Base-by-base conservation (phyloP, 2,329 filamentous ascomycete genomes). In the Macrophomina phaseolina region DNA sequence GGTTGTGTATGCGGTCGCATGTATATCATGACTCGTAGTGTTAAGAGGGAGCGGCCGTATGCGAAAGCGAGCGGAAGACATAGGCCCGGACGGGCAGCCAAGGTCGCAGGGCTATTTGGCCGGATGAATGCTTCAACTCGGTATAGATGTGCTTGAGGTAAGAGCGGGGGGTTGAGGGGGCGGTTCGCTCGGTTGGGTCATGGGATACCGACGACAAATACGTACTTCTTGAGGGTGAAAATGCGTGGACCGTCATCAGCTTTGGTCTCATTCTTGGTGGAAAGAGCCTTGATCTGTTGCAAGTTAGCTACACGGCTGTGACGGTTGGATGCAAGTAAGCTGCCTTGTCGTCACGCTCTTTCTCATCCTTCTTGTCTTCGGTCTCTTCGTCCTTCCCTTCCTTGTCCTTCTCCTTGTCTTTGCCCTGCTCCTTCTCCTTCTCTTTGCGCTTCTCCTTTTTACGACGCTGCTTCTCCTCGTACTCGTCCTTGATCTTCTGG, bases 221-320 rank as follows among this genome's bases (percentile, higher is more conserved):
- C 79, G 65, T 80, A 94, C 91, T 90, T 93, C 75, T 94, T 91
- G 67, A 97, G 83, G 70, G 91, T 87, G 80, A 95, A 99, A 2
- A 97, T 86, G 49, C 94, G 87, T 23, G 92, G 90, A 66, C 90
- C 89, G 68, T 91, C 88, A 68, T 91, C 89, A 18, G 78, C 68
- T 42, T 80, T 77, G 28, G 81, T 71, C 40, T 78, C 74, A 23
- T 81, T 80, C 64, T 75, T 76, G 5, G 83, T 82, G 69, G 84
- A 80, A 32, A 85, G 77, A 40, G 82, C 78, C 70, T 83, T 80
- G 71, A 82, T 81, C 79, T 82, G 69, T 4, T 3, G 32, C 7
- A 18, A 42, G 40, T 53, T 14, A 62, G 55, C 40, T 12, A 18
- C 23, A 65, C 48, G n/a, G 7, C 8, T 7, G 16, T 7, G 4